phyloP scores from a whole-genome alignment of 306 rosid species.

The Glycine soja region DNA sequence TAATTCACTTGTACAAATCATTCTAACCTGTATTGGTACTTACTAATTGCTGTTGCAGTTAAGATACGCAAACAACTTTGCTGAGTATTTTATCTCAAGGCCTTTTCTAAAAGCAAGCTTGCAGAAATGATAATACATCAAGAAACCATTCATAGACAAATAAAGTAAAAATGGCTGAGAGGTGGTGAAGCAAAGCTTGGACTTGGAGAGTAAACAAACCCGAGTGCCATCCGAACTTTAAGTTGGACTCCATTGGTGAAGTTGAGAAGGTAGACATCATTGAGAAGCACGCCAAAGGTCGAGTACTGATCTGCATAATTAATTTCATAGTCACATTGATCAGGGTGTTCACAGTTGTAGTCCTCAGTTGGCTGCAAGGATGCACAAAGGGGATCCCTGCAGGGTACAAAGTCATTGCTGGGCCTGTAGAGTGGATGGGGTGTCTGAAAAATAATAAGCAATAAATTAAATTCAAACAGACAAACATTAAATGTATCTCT shows the following conservation, averaged over 20 bases:
- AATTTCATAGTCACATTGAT: constrained; percentile 87
- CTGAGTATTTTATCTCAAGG: constrained; percentile 5
- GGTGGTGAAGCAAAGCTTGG: constrained; percentile 9
- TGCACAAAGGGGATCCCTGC: constrained; percentile 75
- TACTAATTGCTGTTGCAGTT: background rate
- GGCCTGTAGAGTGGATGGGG: constrained; percentile 84
- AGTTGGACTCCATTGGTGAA: constrained; percentile 66
- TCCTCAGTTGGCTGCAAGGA: constrained; percentile 65
- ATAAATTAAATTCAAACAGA: constrained; percentile 26
- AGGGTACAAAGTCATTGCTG: constrained; percentile 72
- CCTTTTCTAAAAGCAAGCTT: constrained; percentile 15
- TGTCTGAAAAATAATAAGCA: constrained; percentile 56
- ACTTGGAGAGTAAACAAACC: constrained; percentile 60
- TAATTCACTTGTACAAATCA: background rate
- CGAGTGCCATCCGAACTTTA: constrained; percentile 74
- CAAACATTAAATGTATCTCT: constrained; percentile 10
- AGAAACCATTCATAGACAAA: background rate
- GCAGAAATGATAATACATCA: constrained; percentile 16
- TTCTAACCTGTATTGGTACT: background rate
- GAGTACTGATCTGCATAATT: constrained; percentile 88
- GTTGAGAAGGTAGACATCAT: constrained; percentile 73
- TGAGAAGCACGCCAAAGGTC: constrained; percentile 80
- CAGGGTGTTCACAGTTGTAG: constrained; percentile 64
- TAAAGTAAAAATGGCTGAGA: constrained; percentile 4
- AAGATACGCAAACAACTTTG: constrained; percentile 17